These are phyloP conservation scores for Clavariopsis aquatica DNA, from an alignment of 495 filamentous ascomycete species.

Conservation along the genomic window DNA sequence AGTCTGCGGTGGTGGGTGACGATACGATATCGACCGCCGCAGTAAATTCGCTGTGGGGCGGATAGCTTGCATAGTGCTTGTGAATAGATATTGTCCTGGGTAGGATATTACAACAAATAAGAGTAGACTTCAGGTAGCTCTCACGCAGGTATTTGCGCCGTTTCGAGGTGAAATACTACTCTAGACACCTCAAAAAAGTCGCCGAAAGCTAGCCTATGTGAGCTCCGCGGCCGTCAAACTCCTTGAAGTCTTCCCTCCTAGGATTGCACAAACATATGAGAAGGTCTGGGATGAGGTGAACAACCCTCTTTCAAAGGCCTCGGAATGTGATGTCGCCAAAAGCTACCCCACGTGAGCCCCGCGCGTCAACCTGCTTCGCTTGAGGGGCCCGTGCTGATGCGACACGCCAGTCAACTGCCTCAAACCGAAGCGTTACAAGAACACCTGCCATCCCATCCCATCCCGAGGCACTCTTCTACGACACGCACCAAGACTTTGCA, in stretches of 20 bases:
- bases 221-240: no score
- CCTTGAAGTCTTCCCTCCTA: no score
- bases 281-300: background rate
- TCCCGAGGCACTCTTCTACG: no score
- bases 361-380: background rate
- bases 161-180: no score
- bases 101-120: background rate
- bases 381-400: conserved; percentile 1
- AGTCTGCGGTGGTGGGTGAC: background rate
- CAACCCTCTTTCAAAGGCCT: no score
- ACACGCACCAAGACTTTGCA: background rate
- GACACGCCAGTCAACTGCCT: background rate
- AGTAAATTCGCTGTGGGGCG: conserved; percentile 4
- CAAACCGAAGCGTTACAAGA: conserved; percentile 4
- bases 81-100: background rate
- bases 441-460: background rate
- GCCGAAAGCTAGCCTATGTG: no score
- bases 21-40: background rate
- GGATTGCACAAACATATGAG: no score
- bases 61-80: conserved; percentile 18
- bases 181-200: no score
- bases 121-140: no score
- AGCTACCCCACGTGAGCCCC: conserved; percentile 9
- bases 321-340: no score
- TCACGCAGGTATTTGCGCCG: no score